Evolutionary conservation across 225 moss, liverwort and hornwort genomes (phyloP).

Genomic region (Antitrichia curtipendula): DNA sequence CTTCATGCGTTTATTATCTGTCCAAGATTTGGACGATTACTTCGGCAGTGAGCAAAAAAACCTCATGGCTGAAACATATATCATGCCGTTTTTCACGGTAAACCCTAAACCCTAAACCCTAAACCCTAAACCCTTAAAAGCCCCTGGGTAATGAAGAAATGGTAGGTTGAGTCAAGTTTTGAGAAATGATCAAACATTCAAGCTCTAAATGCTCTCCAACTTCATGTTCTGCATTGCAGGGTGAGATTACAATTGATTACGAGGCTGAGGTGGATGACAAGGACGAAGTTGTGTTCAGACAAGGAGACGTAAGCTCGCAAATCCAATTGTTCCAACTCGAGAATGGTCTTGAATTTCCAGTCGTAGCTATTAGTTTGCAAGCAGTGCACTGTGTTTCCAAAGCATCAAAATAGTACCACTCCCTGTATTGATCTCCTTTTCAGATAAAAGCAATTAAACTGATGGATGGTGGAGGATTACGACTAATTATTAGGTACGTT

Average conservation of each 20-base stretch:
- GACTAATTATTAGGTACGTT: neutral
- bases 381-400: neutral
- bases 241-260: slow-evolving; percentile 38
- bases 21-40: slow-evolving; percentile 17
- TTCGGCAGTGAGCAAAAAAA: slow-evolving; percentile 15
- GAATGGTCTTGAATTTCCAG: neutral
- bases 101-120: no score
- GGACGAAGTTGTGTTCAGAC: neutral
- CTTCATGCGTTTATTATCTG: slow-evolving; percentile 22
- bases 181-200: neutral
- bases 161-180: neutral
- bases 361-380: neutral
- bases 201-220: neutral
- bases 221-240: neutral
- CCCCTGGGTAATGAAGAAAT: neutral
- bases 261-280: slow-evolving; percentile 17
- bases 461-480: neutral
- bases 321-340: neutral
- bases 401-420: neutral
- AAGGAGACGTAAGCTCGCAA: slow-evolving; percentile 6
- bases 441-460: neutral
- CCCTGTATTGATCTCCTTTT: neutral
- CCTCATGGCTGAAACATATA: neutral
- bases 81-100: slow-evolving; percentile 19
- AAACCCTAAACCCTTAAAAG: neutral